Base-by-base conservation (phyloP, 768 basidiomycete genomes). In the Xerocomellus chrysenteron region DNA sequence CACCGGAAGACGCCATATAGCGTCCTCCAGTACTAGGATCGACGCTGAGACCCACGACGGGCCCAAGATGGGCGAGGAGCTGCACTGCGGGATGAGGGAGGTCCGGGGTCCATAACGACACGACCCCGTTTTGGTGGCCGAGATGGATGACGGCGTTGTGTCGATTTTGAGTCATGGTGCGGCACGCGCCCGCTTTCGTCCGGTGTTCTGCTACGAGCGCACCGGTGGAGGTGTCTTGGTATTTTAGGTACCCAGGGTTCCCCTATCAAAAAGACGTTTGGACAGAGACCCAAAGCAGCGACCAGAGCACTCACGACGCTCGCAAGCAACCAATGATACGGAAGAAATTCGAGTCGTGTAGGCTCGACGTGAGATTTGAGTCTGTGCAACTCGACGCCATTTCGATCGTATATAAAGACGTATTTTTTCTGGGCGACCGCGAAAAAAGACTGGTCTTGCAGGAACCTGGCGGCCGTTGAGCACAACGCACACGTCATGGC, bases 61-160 rank as follows among this genome's bases (percentile, higher is more conserved):
- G 94, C 0, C 95, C 94, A 1, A 92, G 75, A 68, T 98, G 97
- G 1, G 96, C 90, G 8, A 97, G 82, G 0, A 98, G 82, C 59
- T 91, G 93, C 35, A 98, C 92, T 2, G 92, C 94, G 0, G 96
- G 91, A 57, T 92, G 88, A 0, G 92, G 85, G 4, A 97, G 80
- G 67, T 96, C 97, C 0, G 97, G 97, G 8, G 95, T 96, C 94
- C 95, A 98, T 2, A 98, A 78, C 0, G 94, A 94, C n/a, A 98
- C 90, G 26, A 86, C 87, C 14, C 96, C 96, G 65, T 98, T 98
- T 66, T 92, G 86, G 66, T 98, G 96, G 0, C 97, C 97, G 11
- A 97, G 84, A 58, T 97, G 86, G 52, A 98, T 88, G 58, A 98
- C 92, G 13, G 94, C 97, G 71, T 89, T 95, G 75, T 98, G 94